Evolutionary conservation across 768 basidiomycete species (phyloP).

Genomic region (Epithele typhae): DNA sequence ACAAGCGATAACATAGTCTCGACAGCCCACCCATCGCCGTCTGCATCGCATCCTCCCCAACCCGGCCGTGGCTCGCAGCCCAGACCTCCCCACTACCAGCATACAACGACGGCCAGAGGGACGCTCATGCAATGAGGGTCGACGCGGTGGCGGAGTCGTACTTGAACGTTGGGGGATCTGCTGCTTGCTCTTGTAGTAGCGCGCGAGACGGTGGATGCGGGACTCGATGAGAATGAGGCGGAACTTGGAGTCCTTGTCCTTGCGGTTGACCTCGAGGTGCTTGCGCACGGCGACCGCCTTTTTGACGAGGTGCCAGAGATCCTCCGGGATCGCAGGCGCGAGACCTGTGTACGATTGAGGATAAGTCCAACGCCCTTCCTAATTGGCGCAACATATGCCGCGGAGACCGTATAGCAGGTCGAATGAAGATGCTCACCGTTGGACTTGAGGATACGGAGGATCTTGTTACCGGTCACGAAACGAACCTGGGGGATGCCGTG

Average conservation of each 20-base stretch:
- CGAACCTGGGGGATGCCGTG: slow-evolving; percentile 98
- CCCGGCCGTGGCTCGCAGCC: neutral
- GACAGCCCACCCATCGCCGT: slow-evolving; percentile 12
- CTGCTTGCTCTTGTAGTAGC: slow-evolving; percentile 99
- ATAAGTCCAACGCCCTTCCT: neutral
- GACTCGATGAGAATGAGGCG: slow-evolving; percentile 99
- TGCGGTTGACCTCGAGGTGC: slow-evolving; percentile 96
- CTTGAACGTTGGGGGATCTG: slow-evolving; percentile 97
- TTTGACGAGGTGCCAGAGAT: slow-evolving; percentile 99
- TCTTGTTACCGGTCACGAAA: slow-evolving; percentile 99
- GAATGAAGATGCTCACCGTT: slow-evolving; percentile 57
- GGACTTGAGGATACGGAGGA: slow-evolving; percentile 94
- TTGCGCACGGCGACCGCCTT: slow-evolving; percentile 99
- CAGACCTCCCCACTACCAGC: slow-evolving; percentile 6
- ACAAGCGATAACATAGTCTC: slow-evolving; percentile 18
- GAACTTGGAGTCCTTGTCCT: slow-evolving; percentile 97
- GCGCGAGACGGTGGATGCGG: slow-evolving; percentile 94
- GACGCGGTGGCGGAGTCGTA: slow-evolving; percentile 96
- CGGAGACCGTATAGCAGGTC: slow-evolving; percentile 33
- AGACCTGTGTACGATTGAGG: slow-evolving; percentile 65
- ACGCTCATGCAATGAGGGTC: slow-evolving; percentile 75
- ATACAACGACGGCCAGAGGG: slow-evolving; percentile 9
- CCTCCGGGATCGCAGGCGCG: slow-evolving; percentile 96
- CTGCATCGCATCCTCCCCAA: slow-evolving; percentile 8
- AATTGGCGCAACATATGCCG: neutral